phyloP scores from a whole-genome alignment of 306 rosid genomes.

The Mimosa pudica region DNA sequence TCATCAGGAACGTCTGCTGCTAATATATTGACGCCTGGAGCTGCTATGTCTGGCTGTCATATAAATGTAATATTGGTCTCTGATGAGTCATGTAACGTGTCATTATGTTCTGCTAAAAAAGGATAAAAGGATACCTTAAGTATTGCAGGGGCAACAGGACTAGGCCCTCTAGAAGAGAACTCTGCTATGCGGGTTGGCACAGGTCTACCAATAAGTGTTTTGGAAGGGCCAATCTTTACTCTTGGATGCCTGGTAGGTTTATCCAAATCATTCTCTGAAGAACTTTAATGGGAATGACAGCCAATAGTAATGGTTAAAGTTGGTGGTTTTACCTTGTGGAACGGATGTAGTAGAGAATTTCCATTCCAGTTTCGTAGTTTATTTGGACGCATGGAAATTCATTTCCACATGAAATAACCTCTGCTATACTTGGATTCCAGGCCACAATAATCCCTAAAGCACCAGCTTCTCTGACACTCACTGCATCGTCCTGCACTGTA shows the following conservation, averaged over 20 bases:
- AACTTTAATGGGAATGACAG: background rate
- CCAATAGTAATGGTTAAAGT: background rate
- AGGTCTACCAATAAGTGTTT: constrained; percentile 49
- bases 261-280: background rate
- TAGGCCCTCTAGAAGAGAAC: constrained; percentile 65
- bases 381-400: constrained; percentile 46
- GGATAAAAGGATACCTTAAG: constrained; percentile 42
- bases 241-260: constrained; percentile 37
- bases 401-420: constrained; percentile 17
- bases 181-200: constrained; percentile 42
- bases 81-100: background rate
- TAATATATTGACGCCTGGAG: constrained; percentile 50
- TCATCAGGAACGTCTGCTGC: constrained; percentile 29
- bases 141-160: constrained; percentile 48
- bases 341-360: constrained; percentile 46
- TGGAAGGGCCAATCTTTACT: constrained; percentile 42
- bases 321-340: constrained; percentile 41
- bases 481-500: constrained; percentile 23
- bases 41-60: constrained; percentile 59
- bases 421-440: constrained; percentile 31
- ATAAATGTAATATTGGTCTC: background rate
- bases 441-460: constrained; percentile 42
- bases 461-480: constrained; percentile 39
- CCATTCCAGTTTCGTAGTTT: constrained; percentile 45
- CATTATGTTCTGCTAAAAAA: background rate